Evolutionary conservation across 2,329 filamentous ascomycete species (phyloP).

Genomic region (Botryotinia convoluta): DNA sequence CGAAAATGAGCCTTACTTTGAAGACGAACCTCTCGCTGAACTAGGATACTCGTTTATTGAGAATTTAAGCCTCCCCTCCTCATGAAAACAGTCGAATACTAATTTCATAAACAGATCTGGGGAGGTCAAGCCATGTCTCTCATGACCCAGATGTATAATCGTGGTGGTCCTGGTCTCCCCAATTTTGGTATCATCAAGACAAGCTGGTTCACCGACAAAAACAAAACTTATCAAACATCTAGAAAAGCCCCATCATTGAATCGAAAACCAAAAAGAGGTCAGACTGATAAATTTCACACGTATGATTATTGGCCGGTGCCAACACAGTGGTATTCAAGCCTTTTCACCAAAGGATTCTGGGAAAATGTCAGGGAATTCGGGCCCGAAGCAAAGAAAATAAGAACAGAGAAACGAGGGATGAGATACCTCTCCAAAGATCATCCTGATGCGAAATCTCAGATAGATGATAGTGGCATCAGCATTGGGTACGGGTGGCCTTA

Average conservation of each 20-base stretch:
- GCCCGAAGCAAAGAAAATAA: background rate
- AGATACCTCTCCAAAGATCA: background rate
- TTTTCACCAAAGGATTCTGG: slow-evolving; percentile 1
- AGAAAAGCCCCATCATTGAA: background rate
- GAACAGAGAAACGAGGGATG: background rate
- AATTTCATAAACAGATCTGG: background rate
- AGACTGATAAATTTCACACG: background rate
- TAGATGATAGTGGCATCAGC: background rate
- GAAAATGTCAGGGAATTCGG: background rate
- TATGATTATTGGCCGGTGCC: slow-evolving; percentile 8
- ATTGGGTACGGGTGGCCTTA: background rate
- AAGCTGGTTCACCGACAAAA: slow-evolving; percentile 12
- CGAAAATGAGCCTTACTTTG: slow-evolving; percentile 14
- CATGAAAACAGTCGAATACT: background rate
- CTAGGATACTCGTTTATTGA: slow-evolving; percentile 14
- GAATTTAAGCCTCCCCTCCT: background rate
- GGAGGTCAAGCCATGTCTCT: background rate
- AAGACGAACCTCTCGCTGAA: slow-evolving; percentile 11
- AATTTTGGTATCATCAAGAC: background rate
- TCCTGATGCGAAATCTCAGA: background rate
- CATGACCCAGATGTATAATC: background rate
- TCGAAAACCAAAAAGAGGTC: background rate
- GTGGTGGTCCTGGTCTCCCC: slow-evolving; percentile 9
- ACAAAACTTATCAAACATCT: slow-evolving; percentile 1
- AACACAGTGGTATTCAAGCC: background rate